Evolutionary conservation across 2,329 filamentous ascomycete genomes (phyloP), one percentile per base, ranked within the genome.

Genomic region (Bertia moriformis): DNA sequence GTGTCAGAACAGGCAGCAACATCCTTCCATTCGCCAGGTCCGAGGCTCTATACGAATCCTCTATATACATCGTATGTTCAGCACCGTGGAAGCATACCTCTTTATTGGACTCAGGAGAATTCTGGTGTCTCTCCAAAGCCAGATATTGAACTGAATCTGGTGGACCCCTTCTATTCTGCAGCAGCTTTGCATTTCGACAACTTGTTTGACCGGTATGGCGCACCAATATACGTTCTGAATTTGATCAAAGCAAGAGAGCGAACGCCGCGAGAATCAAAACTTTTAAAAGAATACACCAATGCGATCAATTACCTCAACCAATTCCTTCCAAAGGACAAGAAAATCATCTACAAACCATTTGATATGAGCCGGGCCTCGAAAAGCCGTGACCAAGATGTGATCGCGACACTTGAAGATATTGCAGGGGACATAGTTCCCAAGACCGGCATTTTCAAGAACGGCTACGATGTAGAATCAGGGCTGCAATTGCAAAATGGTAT

Each of bases 351-450:
- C 56, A 86, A 91, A 49, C 87, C 89, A 3, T 98, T 91, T 77
- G 91, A 98, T 54, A 98, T 98, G 91, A 94, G 88, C 44, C 73
- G 91, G 42, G 89, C 91, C 4, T 86, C 89, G 14, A 98, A 98
- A 60, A 77, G 80, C 49, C 79, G 84, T 24, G 88, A 91, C 41
- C 83, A 93, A 50, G 88, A 98, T 60, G 91, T 98, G 2, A 96
- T 98, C 48, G 81, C 81, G 18, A 93, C 83, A 1, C 69, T 98
- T 3, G 91, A 98, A 56, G 69, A 71, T 40, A 94, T 96, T 47
- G 88, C 87, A 1, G 85, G 93, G 51, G 81, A 87, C 18, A 85
- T 96, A 1, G 68, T 98, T 35, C 73, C 72, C 1, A 79, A 77
- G 18, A 98, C 89, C 0, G 85, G 88, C 1, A 94, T 98, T 60